A percentile compares a stretch with the other conserved stretches of the same genome.
phyloP scores from a whole-genome alignment of 139 green algal species.

The Coelastrella sp. region DNA sequence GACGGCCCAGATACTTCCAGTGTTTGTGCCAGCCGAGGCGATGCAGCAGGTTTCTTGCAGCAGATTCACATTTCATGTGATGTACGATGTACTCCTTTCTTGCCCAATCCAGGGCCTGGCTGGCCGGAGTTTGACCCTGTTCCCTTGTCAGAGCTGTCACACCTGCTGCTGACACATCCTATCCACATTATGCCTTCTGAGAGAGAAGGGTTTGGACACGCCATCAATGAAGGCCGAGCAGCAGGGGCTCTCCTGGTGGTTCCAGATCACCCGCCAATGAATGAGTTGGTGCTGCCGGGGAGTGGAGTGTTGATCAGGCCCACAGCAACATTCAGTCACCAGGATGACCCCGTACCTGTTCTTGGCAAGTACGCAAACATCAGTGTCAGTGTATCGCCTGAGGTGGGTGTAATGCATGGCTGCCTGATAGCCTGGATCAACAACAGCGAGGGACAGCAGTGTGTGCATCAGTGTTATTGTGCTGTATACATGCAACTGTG shows the following conservation, averaged over 20 bases:
- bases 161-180: slow-evolving; percentile 1
- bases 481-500: no score
- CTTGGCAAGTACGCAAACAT: slow-evolving; percentile 46
- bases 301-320: slow-evolving; percentile 24
- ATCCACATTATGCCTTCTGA: slow-evolving; percentile 44
- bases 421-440: no score
- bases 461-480: neutral
- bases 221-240: slow-evolving; percentile 41
- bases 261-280: slow-evolving; percentile 46
- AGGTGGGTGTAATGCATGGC: slow-evolving; percentile 32
- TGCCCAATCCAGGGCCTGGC: neutral
- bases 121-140: slow-evolving; percentile 42
- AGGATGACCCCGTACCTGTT: slow-evolving; percentile 29
- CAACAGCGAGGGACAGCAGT: no score
- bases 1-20: no score
- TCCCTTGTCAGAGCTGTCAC: neutral
- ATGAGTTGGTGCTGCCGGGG: slow-evolving; percentile 19
- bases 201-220: slow-evolving; percentile 47
- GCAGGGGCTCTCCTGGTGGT: slow-evolving; percentile 40
- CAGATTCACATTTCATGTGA: no score
- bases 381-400: slow-evolving; percentile 34
- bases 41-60: no score
- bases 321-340: slow-evolving; percentile 3
- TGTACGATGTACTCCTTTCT: no score
- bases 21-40: neutral